Percentiles rank a stretch among this genome's conserved stretches.
phyloP scores from a whole-genome alignment of 2,329 filamentous ascomycete species.

The Chaetomiaceae sp. region DNA sequence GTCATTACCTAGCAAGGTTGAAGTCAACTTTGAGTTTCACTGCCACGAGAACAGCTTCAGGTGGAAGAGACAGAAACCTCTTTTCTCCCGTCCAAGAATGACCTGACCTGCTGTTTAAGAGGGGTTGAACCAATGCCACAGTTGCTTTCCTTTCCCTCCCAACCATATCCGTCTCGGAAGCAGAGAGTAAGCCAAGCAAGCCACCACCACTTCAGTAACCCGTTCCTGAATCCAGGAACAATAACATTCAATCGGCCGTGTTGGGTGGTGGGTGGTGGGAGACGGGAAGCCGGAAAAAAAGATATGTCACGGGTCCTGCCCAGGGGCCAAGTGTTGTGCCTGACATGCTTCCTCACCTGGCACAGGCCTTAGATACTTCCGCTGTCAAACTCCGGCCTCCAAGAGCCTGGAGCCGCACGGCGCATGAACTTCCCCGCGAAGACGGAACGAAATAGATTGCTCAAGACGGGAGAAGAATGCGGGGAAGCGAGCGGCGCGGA shows the following conservation, averaged over 20 bases:
- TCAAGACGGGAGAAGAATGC: constrained; percentile 4
- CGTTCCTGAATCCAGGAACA: neutral
- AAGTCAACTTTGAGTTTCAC: neutral
- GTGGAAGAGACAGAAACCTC: too few relatives aligned
- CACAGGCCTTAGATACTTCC: too few relatives aligned
- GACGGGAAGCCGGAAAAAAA: neutral
- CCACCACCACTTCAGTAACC: neutral
- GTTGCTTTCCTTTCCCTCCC: too few relatives aligned
- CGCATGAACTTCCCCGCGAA: neutral
- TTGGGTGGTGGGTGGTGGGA: neutral
- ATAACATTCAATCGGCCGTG: neutral
- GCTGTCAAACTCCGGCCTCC: neutral
- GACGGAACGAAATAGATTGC: neutral
- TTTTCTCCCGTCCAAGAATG: too few relatives aligned
- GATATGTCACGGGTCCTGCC: too few relatives aligned
- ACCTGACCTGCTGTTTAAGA: too few relatives aligned
- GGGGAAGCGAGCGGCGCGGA: neutral
- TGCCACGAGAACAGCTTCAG: neutral
- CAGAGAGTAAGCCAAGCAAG: too few relatives aligned
- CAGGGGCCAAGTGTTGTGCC: neutral
- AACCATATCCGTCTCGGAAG: neutral
- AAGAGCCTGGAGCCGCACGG: constrained; percentile 1
- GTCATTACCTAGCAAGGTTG: too few relatives aligned
- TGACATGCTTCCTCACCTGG: too few relatives aligned
- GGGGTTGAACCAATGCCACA: too few relatives aligned